Evolutionary conservation across 192 early-diverging fungal genomes (phyloP).

Genomic region (Mortierella alpina): DNA sequence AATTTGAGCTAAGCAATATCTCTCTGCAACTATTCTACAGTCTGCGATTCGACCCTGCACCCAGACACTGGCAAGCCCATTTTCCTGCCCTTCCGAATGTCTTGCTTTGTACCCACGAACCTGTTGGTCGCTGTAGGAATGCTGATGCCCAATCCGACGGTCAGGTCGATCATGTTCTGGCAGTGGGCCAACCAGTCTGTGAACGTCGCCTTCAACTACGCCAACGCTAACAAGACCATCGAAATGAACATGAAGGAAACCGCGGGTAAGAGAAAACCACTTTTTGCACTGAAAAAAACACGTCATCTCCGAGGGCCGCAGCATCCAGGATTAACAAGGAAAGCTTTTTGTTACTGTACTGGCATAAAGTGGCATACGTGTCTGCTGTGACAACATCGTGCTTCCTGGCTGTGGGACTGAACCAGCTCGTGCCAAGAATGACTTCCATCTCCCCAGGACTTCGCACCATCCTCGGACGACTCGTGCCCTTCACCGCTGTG

Average conservation of each 20-base stretch:
- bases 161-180: constrained; percentile 74
- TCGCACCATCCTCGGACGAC: constrained; percentile 55
- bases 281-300: no score
- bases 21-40: constrained; percentile 29
- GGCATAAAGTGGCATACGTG: constrained; percentile 70
- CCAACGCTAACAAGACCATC: constrained; percentile 86
- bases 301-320: neutral
- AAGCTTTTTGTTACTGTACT: constrained; percentile 3
- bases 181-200: constrained; percentile 87
- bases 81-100: constrained; percentile 85
- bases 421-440: constrained; percentile 69
- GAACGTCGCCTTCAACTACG: constrained; percentile 88
- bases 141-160: constrained; percentile 83
- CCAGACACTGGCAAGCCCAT: constrained; percentile 85
- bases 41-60: constrained; percentile 82
- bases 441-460: constrained; percentile 56
- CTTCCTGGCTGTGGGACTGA: constrained; percentile 78
- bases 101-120: constrained; percentile 87
- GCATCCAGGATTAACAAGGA: neutral
- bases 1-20: neutral
- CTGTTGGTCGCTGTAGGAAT: constrained; percentile 84
- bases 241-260: constrained; percentile 80
- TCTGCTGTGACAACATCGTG: constrained; percentile 83
- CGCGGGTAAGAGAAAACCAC: constrained; percentile 60
- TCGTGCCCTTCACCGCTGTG: constrained; percentile 83